Evolutionary conservation across 2,329 filamentous ascomycete species (phyloP).

Genomic region (Claviceps fusiformis): DNA sequence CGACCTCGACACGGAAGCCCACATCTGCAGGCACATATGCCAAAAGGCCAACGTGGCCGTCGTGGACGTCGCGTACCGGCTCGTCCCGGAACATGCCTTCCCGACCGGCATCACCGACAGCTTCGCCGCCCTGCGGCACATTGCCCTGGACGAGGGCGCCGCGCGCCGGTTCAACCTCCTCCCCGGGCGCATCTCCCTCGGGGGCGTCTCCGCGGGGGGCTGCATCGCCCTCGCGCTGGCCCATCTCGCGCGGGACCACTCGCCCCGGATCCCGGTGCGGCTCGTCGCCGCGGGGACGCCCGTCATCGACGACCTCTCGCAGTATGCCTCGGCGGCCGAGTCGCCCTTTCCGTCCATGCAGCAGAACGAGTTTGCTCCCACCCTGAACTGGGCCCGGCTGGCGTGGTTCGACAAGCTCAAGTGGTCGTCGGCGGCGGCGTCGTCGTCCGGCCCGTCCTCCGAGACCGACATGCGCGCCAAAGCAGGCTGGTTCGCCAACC

Average conservation of each 20-base stretch:
- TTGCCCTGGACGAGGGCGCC: slow-evolving; percentile 19
- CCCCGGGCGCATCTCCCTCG: slow-evolving; percentile 25
- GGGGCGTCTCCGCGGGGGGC: slow-evolving; percentile 32
- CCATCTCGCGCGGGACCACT: slow-evolving; percentile 26
- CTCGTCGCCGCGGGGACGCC: slow-evolving; percentile 26
- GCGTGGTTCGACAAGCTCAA: slow-evolving; percentile 26
- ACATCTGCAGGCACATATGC: slow-evolving; percentile 34
- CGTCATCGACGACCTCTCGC: slow-evolving; percentile 25
- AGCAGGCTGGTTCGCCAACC: slow-evolving; percentile 17
- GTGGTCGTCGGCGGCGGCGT: slow-evolving; percentile 12
- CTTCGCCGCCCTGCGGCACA: slow-evolving; percentile 29
- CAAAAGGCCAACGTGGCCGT: slow-evolving; percentile 29
- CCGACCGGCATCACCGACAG: slow-evolving; percentile 35
- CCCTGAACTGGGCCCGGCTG: slow-evolving; percentile 29
- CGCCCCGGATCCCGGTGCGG: slow-evolving; percentile 20
- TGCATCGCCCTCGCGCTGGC: slow-evolving; percentile 24
- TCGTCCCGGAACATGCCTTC: slow-evolving; percentile 35
- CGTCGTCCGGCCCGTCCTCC: slow-evolving; percentile 4
- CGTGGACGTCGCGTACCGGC: slow-evolving; percentile 37
- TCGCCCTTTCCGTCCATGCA: slow-evolving; percentile 27
- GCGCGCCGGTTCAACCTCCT: slow-evolving; percentile 22
- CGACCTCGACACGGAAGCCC: slow-evolving; percentile 33
- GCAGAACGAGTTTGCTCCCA: slow-evolving; percentile 28
- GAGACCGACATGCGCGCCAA: slow-evolving; percentile 5
- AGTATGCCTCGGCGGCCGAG: slow-evolving; percentile 20